Evolutionary conservation across 2,329 filamentous ascomycete genomes (phyloP), one percentile per base, ranked within the genome.

Genomic region (Grosmannia huntii): DNA sequence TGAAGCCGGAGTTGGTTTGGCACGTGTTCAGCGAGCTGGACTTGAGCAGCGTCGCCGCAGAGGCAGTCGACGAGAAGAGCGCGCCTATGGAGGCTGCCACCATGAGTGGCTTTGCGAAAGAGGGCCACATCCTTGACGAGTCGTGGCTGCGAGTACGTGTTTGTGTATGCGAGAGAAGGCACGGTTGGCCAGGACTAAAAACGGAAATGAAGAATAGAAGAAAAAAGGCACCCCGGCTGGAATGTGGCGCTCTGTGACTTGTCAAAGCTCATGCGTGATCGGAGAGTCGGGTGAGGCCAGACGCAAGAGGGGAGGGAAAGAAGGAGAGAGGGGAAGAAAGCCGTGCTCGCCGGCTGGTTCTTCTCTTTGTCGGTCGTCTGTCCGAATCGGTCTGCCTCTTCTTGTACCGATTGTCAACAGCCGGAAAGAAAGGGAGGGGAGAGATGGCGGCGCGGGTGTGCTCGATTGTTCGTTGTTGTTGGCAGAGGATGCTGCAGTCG

Each of bases 1-100:
- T 86, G 71, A 94, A 91, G 65, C 82, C 84, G 48, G 85, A 89
- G 71, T 89, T 86, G 60, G 77, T 74, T 76, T 88, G 85, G 72
- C 89, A 94, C 46, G 86, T 78, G 68, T 84, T 86, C 60, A 92
- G 79, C 58, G 87, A 89, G 65, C 80, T 84, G 41, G 67, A 68
- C 59, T 64, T 55, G 48, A 69, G 65, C 51, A 68, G 60, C 46
- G 63, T 79, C 68, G 83, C 77, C 33, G 60, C 64, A n/a, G 65
- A 65, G 4, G 60, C 64, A 33, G 63, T 57, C 19, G 60, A 57
- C 31, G 60, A 59, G 57, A 67, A 60, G 52, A 68, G 57, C 12
- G 60, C 60, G 49, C 61, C 62, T 19, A 78, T 65, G 56, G 73
- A 72, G 68, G 75, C 70, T 64, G 79, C 66, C 58, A 76, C 65